Conservation (phyloP, 2,329 filamentous ascomycete species). For the Trichophyton schoenleinii region DNA sequence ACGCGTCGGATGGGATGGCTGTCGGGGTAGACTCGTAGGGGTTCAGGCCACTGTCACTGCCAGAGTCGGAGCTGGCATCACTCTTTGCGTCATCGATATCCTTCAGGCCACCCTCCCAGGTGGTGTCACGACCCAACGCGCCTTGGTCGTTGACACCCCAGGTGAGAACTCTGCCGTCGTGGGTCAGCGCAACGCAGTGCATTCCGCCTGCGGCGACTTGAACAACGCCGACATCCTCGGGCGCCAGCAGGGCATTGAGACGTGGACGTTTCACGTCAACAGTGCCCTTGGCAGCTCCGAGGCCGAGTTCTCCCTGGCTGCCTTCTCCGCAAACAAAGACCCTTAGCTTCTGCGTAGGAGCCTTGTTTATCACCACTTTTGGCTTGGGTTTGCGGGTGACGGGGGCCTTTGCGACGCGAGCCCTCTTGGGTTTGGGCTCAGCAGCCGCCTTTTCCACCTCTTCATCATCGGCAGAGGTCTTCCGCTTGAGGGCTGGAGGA, state of each 20-base stretch:
- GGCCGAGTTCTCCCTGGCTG: constrained; percentile 66
- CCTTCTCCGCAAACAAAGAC: constrained; percentile 74
- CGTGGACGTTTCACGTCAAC: constrained; percentile 66
- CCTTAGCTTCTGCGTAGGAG: constrained; percentile 47
- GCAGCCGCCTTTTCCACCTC: constrained; percentile 9
- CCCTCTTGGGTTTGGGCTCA: constrained; percentile 13
- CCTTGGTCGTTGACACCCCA: constrained; percentile 85
- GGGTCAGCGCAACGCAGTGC: constrained; percentile 65
- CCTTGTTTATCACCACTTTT: constrained; percentile 45
- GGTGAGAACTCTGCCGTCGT: constrained; percentile 68
- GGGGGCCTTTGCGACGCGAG: constrained; percentile 13
- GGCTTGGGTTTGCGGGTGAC: constrained; percentile 9
- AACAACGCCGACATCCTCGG: constrained; percentile 52
- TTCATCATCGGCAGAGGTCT: constrained; percentile 13
- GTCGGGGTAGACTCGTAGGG: constrained; percentile 44
- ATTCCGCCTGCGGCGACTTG: constrained; percentile 69
- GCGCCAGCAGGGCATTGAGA: constrained; percentile 48
- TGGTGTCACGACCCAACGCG: constrained; percentile 62
- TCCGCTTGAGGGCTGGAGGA: constrained; percentile 10
- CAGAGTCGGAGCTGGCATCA: constrained; percentile 40
- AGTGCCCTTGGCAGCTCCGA: constrained; percentile 53
- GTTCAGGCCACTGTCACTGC: constrained; percentile 41
- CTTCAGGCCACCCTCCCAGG: constrained; percentile 51
- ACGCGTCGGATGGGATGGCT: constrained; percentile 35
- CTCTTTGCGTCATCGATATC: constrained; percentile 42